Evolutionary conservation across 805 yeast species (phyloP).

Genomic region (Pichia paraexigua): DNA sequence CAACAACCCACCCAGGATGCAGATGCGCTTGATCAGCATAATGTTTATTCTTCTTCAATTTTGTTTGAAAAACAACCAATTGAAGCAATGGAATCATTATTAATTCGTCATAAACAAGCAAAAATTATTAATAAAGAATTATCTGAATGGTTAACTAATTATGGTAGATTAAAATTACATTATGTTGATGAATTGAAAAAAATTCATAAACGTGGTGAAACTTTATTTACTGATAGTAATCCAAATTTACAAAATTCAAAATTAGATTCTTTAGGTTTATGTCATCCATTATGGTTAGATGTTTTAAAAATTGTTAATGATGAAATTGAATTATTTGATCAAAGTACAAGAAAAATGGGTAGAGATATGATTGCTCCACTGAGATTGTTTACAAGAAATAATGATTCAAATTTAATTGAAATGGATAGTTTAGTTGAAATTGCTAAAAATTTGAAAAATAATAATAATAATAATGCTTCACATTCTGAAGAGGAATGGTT

Average conservation of each 20-base stretch:
- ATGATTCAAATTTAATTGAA: conserved; percentile 37
- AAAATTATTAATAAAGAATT: conserved; percentile 51
- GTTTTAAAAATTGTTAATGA: conserved; percentile 33
- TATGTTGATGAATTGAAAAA: conserved; percentile 43
- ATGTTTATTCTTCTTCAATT: conserved; percentile 27
- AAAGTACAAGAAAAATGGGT: conserved; percentile 46
- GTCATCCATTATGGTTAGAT: conserved; percentile 37
- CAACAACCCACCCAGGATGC: background rate
- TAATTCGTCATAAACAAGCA: conserved; percentile 49
- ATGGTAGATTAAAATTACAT: conserved; percentile 38
- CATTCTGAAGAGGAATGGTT: conserved; percentile 61
- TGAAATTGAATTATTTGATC: conserved; percentile 37
- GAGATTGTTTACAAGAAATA: conserved; percentile 43
- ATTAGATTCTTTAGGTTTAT: conserved; percentile 40
- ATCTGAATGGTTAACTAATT: conserved; percentile 51
- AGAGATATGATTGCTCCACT: conserved; percentile 50
- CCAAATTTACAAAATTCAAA: conserved; percentile 39
- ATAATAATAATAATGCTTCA: conserved; percentile 23
- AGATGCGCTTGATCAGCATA: conserved; percentile 18
- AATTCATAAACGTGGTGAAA: conserved; percentile 28
- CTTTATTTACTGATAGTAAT: conserved; percentile 28
- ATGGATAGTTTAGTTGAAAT: conserved; percentile 29
- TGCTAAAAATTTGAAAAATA: conserved; percentile 18
- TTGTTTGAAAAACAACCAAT: conserved; percentile 40
- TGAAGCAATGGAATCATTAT: conserved; percentile 51